Conservation (phyloP, 2,329 filamentous ascomycete genomes). For the Tolypocladium guangdongense region DNA sequence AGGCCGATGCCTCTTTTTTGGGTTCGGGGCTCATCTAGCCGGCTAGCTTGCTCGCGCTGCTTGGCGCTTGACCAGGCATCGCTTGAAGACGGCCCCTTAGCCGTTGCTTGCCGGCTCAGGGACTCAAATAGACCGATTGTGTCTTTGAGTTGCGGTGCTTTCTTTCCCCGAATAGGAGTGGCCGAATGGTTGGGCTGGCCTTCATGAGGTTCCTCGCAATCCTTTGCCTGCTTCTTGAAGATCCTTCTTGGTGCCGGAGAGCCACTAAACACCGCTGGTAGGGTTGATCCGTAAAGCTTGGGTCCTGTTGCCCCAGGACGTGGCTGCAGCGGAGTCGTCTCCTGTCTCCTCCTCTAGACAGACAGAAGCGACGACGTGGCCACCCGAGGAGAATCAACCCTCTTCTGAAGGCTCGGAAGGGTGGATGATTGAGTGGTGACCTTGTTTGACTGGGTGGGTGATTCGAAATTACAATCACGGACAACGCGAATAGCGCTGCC, state of each 20-base stretch:
- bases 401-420: conserved; percentile 11
- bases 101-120: conserved; percentile 6
- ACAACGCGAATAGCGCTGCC: too few relatives aligned
- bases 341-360: conserved; percentile 2
- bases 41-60: background rate
- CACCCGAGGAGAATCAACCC: conserved; percentile 8
- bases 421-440: conserved; percentile 1
- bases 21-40: background rate
- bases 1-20: conserved; percentile 7
- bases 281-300: background rate
- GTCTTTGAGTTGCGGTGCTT: conserved; percentile 9
- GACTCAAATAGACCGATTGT: conserved; percentile 20
- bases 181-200: too few relatives aligned
- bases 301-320: background rate
- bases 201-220: background rate
- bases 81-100: background rate
- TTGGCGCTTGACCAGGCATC: background rate
- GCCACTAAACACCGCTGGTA: background rate
- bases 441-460: background rate
- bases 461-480: background rate
- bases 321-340: background rate
- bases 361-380: conserved; percentile 3
- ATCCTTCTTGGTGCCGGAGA: background rate
- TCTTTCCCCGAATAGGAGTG: background rate
- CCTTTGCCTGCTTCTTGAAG: too few relatives aligned